phyloP scores from a whole-genome alignment of 768 basidiomycete genomes.

The Lentinula sp. region DNA sequence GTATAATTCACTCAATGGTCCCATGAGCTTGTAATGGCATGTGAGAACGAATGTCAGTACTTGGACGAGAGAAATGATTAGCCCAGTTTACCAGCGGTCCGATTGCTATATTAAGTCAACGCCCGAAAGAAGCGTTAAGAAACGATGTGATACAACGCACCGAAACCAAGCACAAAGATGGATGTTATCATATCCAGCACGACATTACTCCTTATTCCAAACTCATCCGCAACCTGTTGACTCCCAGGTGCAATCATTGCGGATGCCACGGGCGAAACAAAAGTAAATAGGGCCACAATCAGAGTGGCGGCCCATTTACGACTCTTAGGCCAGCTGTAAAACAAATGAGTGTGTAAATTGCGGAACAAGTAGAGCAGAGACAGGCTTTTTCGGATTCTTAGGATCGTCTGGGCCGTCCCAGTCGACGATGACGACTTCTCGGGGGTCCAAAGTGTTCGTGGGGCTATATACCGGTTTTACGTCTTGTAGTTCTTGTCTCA shows the following conservation, averaged over 20 bases:
- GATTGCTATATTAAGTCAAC: slow-evolving; percentile 30
- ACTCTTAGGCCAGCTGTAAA: slow-evolving; percentile 45
- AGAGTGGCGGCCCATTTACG: slow-evolving; percentile 61
- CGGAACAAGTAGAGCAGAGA: neutral
- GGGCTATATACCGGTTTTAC: neutral
- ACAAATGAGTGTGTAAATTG: neutral
- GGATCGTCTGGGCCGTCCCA: slow-evolving; percentile 63
- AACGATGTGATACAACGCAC: slow-evolving; percentile 26
- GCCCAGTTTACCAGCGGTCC: slow-evolving; percentile 36
- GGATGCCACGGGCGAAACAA: slow-evolving; percentile 65
- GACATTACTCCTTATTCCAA: slow-evolving; percentile 46
- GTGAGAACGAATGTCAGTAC: neutral
- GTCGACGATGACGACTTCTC: slow-evolving; percentile 35
- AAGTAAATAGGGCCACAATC: slow-evolving; percentile 64
- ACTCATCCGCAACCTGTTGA: slow-evolving; percentile 40
- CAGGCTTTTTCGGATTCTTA: slow-evolving; percentile 53
- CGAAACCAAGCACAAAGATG: slow-evolving; percentile 55
- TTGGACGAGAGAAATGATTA: neutral
- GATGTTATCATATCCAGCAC: slow-evolving; percentile 55
- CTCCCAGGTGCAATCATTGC: slow-evolving; percentile 71
- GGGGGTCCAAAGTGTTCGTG: neutral
- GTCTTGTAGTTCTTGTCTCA: neutral
- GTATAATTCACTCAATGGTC: slow-evolving; percentile 67
- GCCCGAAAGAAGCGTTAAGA: neutral
- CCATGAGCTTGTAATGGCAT: slow-evolving; percentile 28